phyloP scores from a whole-genome alignment of 1,284 basidiomycete species.

The Marasmius tenuissimus region DNA sequence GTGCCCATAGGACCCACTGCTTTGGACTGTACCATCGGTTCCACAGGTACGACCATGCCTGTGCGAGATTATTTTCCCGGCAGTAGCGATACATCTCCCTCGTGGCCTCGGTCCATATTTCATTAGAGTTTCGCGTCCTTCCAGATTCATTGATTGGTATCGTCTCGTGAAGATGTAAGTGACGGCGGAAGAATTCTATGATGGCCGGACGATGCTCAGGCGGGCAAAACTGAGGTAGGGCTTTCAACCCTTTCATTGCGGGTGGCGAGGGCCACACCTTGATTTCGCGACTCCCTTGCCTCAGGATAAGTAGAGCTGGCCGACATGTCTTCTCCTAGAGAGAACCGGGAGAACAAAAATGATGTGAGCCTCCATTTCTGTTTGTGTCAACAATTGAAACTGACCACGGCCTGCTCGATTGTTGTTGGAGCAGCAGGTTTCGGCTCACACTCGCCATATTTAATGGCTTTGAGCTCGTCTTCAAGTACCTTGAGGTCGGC shows the following conservation, averaged over 20 bases:
- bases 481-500: background rate
- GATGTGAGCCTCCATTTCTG: too few species aligned
- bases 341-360: too few species aligned
- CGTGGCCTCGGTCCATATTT: background rate
- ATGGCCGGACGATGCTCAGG: background rate
- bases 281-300: background rate
- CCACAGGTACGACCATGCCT: conserved; percentile 19
- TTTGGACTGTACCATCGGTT: conserved; percentile 15
- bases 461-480: background rate
- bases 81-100: conserved; percentile 9
- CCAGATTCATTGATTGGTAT: background rate
- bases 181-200: background rate
- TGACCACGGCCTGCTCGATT: background rate
- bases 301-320: conserved; percentile 8
- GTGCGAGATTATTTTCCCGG: conserved; percentile 7
- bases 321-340: conserved; percentile 5
- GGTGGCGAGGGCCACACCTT: conserved; percentile 4
- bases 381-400: too few species aligned
- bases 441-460: too few species aligned
- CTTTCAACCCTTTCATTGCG: background rate
- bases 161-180: background rate
- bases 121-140: background rate
- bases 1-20: conserved; percentile 16
- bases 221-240: background rate
- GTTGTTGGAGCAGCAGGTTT: background rate